Percentiles rank a stretch among this genome's conserved stretches.
These are phyloP conservation scores for Schwanniomyces occidentalis DNA, from an alignment of 805 yeast species.

Conservation along the genomic window DNA sequence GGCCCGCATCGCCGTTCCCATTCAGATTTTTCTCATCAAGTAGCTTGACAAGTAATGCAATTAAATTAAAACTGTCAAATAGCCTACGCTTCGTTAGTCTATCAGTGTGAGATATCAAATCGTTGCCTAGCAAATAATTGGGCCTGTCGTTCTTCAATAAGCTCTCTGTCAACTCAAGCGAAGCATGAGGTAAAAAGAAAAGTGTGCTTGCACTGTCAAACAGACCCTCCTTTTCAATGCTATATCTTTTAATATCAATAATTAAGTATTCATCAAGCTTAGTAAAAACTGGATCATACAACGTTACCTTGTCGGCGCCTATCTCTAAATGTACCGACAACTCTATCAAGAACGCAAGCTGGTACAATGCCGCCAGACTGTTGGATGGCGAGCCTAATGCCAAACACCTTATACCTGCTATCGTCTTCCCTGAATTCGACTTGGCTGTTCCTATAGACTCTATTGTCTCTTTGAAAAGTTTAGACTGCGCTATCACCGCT, in stretches of 20 bases:
- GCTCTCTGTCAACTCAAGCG: constrained; percentile 50
- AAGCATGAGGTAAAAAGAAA: constrained; percentile 77
- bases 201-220: constrained; percentile 26
- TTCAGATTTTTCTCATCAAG: constrained; percentile 10
- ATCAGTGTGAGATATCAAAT: constrained; percentile 54
- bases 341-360: constrained; percentile 57
- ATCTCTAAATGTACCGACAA: constrained; percentile 27
- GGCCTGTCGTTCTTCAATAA: constrained; percentile 38
- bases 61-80: constrained; percentile 41
- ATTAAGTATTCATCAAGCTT: constrained; percentile 41
- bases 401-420: constrained; percentile 54
- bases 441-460: constrained; percentile 1
- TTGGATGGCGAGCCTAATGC: constrained; percentile 70
- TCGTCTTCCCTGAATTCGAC: constrained; percentile 3
- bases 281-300: constrained; percentile 68
- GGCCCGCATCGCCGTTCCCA: constrained; percentile 7
- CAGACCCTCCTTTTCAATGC: constrained; percentile 17
- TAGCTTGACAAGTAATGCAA: constrained; percentile 40
- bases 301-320: constrained; percentile 31
- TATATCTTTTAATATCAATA: constrained; percentile 11
- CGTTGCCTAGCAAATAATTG: constrained; percentile 48
- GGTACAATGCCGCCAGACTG: constrained; percentile 62
- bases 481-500: constrained; percentile 15
- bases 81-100: constrained; percentile 46
- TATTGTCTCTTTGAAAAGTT: constrained; percentile 25